Evolutionary conservation across 768 basidiomycete genomes (phyloP).

Genomic region (Kwoniella heveanensis): DNA sequence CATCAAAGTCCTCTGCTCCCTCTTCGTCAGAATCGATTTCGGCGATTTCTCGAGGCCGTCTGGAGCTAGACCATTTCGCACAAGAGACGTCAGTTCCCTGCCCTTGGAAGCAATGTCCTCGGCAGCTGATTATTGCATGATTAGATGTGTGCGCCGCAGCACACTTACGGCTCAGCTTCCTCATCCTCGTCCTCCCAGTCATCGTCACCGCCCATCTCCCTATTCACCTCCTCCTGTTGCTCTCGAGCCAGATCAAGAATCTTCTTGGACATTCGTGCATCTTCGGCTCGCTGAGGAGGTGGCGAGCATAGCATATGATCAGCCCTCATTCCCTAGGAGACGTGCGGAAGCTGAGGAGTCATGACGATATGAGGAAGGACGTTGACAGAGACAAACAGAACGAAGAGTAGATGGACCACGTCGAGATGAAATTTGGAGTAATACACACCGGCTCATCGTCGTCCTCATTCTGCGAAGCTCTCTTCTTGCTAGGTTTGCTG

Average conservation of each 20-base stretch:
- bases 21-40: slow-evolving; percentile 34
- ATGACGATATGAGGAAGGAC: no score
- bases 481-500: slow-evolving; percentile 64
- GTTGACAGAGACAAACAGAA: no score
- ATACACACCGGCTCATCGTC: slow-evolving; percentile 62
- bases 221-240: slow-evolving; percentile 84
- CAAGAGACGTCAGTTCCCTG: no score
- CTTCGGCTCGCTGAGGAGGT: slow-evolving; percentile 43
- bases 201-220: slow-evolving; percentile 44
- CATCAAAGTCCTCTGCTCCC: slow-evolving; percentile 47
- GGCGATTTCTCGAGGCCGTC: slow-evolving; percentile 25
- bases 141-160: no score
- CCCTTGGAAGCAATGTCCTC: no score
- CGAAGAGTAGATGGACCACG: no score
- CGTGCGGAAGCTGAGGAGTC: neutral
- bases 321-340: no score
- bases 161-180: slow-evolving; percentile 27
- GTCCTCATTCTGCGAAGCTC: slow-evolving; percentile 60
- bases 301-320: no score
- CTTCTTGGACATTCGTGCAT: slow-evolving; percentile 66
- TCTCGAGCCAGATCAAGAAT: slow-evolving; percentile 90
- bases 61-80: no score
- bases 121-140: no score
- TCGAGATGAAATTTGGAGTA: no score
- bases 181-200: slow-evolving; percentile 54